These are phyloP conservation scores for Spergularia bocconei DNA, from an alignment of 148 eudicot genomes.

Conservation along the genomic window DNA sequence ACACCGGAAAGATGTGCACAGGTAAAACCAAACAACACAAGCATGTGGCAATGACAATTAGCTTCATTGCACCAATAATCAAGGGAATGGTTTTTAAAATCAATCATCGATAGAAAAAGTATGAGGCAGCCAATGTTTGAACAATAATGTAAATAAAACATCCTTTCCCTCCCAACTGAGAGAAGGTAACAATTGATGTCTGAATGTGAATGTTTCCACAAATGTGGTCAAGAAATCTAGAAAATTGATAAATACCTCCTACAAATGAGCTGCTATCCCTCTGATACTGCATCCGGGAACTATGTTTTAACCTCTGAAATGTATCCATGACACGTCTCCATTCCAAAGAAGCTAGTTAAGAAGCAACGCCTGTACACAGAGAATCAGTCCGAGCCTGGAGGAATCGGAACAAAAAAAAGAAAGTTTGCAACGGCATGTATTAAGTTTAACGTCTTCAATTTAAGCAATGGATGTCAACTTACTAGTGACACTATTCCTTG, in stretches of 20 bases:
- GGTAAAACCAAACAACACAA: too few species aligned
- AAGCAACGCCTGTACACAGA: constrained; percentile 30
- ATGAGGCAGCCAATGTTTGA: constrained; percentile 14
- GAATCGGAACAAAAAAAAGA: neutral
- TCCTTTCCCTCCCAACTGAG: constrained; percentile 19
- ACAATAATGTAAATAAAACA: constrained; percentile 19
- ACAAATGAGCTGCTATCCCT: constrained; percentile 20
- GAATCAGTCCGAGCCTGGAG: neutral
- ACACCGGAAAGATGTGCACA: too few species aligned
- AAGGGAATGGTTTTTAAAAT: too few species aligned
- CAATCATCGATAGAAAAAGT: neutral
- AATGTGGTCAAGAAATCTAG: constrained; percentile 25
- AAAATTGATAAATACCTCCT: constrained; percentile 19
- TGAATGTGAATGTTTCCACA: constrained; percentile 29
- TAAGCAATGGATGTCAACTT: constrained; percentile 21
- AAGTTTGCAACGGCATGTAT: neutral
- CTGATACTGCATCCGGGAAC: constrained; percentile 21
- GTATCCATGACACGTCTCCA: constrained; percentile 12
- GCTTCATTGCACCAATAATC: too few species aligned
- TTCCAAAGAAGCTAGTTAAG: constrained; percentile 21
- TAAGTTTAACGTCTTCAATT: neutral
- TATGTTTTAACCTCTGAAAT: constrained; percentile 25
- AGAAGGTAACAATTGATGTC: constrained; percentile 29
- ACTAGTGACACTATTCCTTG: constrained; percentile 45
- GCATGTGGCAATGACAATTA: too few species aligned